These are phyloP conservation scores for Hemileccinum impolitum DNA, from an alignment of 768 basidiomycete genomes.

Conservation along the genomic window DNA sequence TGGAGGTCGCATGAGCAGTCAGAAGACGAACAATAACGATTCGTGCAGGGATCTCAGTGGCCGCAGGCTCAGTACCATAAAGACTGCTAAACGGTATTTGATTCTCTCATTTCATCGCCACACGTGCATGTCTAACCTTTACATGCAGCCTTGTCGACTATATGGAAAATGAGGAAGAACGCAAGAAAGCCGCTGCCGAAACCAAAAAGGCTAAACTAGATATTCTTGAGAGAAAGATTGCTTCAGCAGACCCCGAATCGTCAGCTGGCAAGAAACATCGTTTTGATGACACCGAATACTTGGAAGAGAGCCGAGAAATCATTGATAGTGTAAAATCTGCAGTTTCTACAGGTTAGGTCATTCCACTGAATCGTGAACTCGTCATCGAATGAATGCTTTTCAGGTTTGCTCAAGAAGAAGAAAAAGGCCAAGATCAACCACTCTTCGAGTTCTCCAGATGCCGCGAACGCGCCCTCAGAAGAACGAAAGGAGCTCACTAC, in stretches of 20 bases:
- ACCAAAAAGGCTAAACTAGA: conserved; percentile 82
- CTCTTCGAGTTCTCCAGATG: conserved; percentile 11
- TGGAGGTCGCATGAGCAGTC: conserved; percentile 95
- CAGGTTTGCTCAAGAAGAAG: conserved; percentile 71
- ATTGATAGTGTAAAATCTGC: conserved; percentile 91
- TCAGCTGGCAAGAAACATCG: conserved; percentile 78
- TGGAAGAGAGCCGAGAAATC: conserved; percentile 89
- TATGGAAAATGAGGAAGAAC: conserved; percentile 78
- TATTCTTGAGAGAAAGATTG: conserved; percentile 75
- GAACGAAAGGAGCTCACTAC: background rate
- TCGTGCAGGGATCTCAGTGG: conserved; percentile 92
- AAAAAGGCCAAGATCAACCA: conserved; percentile 58
- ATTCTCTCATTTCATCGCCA: background rate
- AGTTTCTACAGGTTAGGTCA: conserved; percentile 69
- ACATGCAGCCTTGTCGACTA: conserved; percentile 70
- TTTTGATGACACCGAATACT: conserved; percentile 87
- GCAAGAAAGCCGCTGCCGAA: conserved; percentile 73
- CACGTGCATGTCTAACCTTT: conserved; percentile 1
- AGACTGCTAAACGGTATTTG: conserved; percentile 87
- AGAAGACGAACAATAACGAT: conserved; percentile 94
- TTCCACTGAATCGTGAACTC: background rate
- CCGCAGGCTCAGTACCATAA: conserved; percentile 85
- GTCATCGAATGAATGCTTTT: conserved; percentile 20
- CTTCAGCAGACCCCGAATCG: conserved; percentile 40
- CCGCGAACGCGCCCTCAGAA: conserved; percentile 21